These are phyloP conservation scores for Rhododendron simsii DNA, from an alignment of 148 eudicot species.

Conservation along the genomic window DNA sequence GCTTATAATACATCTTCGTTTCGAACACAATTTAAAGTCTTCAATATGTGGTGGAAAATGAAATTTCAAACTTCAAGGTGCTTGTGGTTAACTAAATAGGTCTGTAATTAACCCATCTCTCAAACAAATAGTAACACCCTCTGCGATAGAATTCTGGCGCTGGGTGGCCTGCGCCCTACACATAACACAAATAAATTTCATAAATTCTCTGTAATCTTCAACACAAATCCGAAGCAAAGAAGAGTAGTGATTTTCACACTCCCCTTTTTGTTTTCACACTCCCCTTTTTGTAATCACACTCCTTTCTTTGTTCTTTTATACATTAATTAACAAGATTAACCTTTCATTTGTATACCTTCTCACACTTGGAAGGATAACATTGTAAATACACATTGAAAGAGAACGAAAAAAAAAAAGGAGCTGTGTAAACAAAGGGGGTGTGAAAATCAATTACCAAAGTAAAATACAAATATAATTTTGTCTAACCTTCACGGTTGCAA, in stretches of 20 bases:
- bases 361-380: too few species aligned
- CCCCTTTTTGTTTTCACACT: too few species aligned
- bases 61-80: background rate
- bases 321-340: too few species aligned
- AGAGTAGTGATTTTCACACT: too few species aligned
- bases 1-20: background rate
- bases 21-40: background rate
- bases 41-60: background rate
- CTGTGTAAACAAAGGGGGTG: too few species aligned
- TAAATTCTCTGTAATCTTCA: background rate
- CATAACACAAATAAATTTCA: background rate
- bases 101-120: conserved; percentile 37
- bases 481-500: conserved; percentile 20
- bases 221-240: background rate
- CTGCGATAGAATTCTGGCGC: conserved; percentile 51
- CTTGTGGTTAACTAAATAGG: background rate
- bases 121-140: conserved; percentile 46
- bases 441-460: too few species aligned
- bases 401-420: too few species aligned
- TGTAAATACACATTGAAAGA: too few species aligned
- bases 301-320: too few species aligned
- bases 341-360: too few species aligned
- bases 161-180: conserved; percentile 52
- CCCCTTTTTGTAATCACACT: too few species aligned
- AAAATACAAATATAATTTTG: background rate